Evolutionary conservation across 2,329 filamentous ascomycete genomes (phyloP).

Genomic region (Metarhizium guizhouense): DNA sequence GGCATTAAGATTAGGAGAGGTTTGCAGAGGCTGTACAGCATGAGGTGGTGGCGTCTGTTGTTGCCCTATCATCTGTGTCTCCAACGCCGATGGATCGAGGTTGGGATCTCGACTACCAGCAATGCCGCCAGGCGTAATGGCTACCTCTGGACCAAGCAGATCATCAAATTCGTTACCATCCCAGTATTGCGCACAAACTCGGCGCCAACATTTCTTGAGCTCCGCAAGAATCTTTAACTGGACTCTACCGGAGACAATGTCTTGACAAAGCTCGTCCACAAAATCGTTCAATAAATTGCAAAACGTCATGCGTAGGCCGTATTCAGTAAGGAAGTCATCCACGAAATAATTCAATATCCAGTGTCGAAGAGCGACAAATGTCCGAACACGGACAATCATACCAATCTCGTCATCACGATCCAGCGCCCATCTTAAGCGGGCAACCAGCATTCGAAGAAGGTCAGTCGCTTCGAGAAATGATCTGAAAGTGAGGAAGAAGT

Average conservation of each 20-base stretch:
- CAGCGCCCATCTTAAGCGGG: slow-evolving; percentile 80
- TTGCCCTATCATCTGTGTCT: slow-evolving; percentile 28
- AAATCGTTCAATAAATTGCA: slow-evolving; percentile 71
- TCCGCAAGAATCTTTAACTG: slow-evolving; percentile 82
- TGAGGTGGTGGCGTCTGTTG: slow-evolving; percentile 16
- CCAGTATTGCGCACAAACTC: slow-evolving; percentile 86
- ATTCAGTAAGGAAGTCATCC: slow-evolving; percentile 81
- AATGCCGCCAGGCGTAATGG: slow-evolving; percentile 69
- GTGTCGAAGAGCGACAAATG: slow-evolving; percentile 89
- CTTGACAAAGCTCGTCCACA: slow-evolving; percentile 43
- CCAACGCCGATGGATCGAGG: slow-evolving; percentile 47
- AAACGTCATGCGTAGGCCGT: slow-evolving; percentile 65
- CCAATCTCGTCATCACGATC: slow-evolving; percentile 72
- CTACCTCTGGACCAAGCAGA: slow-evolving; percentile 50
- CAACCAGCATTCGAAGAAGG: slow-evolving; percentile 74
- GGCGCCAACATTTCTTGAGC: slow-evolving; percentile 94
- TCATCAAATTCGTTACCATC: slow-evolving; percentile 61
- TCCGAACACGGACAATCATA: slow-evolving; percentile 88
- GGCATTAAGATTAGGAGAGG: slow-evolving; percentile 20
- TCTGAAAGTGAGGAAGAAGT: slow-evolving; percentile 95
- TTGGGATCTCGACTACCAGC: slow-evolving; percentile 49
- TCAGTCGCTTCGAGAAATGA: slow-evolving; percentile 71
- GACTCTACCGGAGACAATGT: slow-evolving; percentile 37
- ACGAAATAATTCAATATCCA: slow-evolving; percentile 98
- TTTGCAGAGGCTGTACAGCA: background rate